Evolutionary conservation across 148 eudicot genomes (phyloP).

Genomic region (Vaccinium macrocarpon): DNA sequence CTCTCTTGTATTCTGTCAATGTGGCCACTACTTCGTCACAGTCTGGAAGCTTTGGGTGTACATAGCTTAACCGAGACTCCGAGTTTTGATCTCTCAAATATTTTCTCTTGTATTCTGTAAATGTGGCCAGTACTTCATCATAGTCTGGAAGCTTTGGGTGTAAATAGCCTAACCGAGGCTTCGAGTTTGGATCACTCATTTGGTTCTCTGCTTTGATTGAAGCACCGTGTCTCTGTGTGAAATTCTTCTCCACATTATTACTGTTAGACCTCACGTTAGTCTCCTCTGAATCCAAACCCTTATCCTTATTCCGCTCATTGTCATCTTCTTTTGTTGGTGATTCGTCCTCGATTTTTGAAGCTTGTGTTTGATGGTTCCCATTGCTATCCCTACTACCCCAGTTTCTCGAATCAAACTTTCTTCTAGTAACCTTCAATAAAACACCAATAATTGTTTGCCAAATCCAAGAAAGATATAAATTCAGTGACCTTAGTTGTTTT

Average conservation of each 20-base stretch:
- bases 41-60: conserved; percentile 40
- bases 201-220: background rate
- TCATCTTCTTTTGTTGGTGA: background rate
- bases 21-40: conserved; percentile 28
- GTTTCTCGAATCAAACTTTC: background rate
- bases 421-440: too few relatives aligned
- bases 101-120: conserved; percentile 20
- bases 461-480: too few relatives aligned
- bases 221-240: background rate
- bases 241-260: background rate
- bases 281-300: background rate
- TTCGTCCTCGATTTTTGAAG: conserved; percentile 11
- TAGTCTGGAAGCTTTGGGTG: conserved; percentile 41
- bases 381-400: background rate
- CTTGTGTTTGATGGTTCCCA: background rate
- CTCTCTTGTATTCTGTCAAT: conserved; percentile 22
- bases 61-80: conserved; percentile 21
- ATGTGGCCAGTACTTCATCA: conserved; percentile 27
- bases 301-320: background rate
- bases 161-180: conserved; percentile 22
- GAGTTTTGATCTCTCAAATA: background rate
- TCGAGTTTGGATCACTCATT: background rate
- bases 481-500: too few relatives aligned
- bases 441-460: too few relatives aligned
- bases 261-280: background rate